Evolutionary conservation across 495 filamentous ascomycete genomes (phyloP).

Genomic region (Penicillium dipodomyicola): DNA sequence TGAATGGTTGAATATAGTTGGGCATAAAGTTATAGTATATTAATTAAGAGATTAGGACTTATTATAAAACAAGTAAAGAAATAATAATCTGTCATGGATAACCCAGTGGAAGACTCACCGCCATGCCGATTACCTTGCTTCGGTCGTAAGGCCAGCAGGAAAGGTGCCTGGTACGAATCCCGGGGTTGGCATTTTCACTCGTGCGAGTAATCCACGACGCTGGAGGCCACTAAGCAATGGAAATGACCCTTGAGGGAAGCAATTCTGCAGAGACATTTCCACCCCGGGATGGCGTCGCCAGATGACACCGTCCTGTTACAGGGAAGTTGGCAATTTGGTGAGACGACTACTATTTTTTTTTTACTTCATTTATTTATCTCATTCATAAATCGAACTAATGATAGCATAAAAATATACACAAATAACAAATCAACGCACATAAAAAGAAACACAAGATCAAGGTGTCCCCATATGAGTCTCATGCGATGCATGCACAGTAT

Average conservation of each 20-base stretch:
- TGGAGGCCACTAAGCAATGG: constrained; percentile 59
- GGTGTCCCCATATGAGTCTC: constrained; percentile 17
- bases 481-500: constrained; percentile 5
- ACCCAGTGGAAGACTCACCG: constrained; percentile 45
- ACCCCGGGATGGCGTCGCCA: constrained; percentile 59
- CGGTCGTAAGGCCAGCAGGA: constrained; percentile 40
- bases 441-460: constrained; percentile 3
- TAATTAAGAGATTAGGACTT: background rate
- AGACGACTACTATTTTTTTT: constrained; percentile 30
- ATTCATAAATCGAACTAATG: background rate
- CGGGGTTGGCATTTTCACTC: constrained; percentile 56
- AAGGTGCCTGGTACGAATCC: constrained; percentile 62
- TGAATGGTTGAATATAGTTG: too few species aligned
- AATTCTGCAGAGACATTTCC: constrained; percentile 64
- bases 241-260: constrained; percentile 62
- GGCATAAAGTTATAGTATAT: background rate
- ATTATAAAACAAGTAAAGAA: background rate
- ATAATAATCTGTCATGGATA: constrained; percentile 48
- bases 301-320: constrained; percentile 54
- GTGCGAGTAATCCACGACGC: constrained; percentile 60
- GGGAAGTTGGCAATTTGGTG: constrained; percentile 43
- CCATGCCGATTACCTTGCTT: constrained; percentile 44
- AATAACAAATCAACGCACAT: background rate
- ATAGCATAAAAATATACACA: constrained; percentile 4
- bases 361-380: constrained; percentile 2